Evolutionary conservation across 495 filamentous ascomycete species (phyloP).

Genomic region (Neurospora cerealis): DNA sequence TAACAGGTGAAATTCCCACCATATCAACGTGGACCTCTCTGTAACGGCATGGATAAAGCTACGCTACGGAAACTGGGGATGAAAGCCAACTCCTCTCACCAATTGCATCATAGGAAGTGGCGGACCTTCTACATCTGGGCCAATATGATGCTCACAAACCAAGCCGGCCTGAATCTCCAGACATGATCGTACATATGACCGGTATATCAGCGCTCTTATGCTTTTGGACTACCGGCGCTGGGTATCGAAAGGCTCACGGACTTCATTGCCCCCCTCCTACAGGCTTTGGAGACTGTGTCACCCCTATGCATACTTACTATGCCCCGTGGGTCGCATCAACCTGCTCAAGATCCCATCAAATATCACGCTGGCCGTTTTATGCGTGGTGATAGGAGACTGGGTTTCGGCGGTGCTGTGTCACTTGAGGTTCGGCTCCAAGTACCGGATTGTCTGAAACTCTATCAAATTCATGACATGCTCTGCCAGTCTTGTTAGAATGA

Average conservation of each 20-base stretch:
- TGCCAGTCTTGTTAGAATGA: background rate
- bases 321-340: background rate
- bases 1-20: background rate
- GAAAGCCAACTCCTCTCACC: background rate
- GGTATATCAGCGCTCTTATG: background rate
- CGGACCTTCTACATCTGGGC: background rate
- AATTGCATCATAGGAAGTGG: background rate
- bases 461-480: background rate
- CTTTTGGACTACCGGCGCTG: background rate
- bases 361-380: background rate
- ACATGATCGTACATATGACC: background rate
- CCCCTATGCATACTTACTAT: background rate
- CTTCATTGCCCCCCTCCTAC: background rate
- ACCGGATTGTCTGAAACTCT: background rate
- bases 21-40: background rate
- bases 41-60: background rate
- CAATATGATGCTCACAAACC: background rate
- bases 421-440: background rate
- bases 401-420: background rate
- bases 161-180: background rate
- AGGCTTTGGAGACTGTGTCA: background rate
- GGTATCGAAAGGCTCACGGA: background rate
- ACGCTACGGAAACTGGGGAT: background rate
- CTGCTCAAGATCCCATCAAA: background rate
- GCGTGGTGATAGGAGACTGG: background rate